Evolutionary conservation across 768 basidiomycete species (phyloP), one percentile per base, ranked within the genome.

Genomic region (Pisolithus tinctorius): DNA sequence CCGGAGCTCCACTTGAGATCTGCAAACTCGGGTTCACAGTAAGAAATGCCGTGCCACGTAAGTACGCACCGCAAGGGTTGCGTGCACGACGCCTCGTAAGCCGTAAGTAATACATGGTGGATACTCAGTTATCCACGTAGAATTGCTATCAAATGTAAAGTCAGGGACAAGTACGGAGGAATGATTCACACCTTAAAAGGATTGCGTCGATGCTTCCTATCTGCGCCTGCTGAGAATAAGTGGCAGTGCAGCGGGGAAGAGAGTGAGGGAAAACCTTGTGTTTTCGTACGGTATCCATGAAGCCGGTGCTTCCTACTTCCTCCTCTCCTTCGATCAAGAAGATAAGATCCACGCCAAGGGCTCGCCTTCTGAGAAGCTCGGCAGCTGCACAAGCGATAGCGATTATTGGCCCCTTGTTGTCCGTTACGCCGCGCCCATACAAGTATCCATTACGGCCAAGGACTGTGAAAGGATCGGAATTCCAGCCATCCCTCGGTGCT

Each of bases 261-360:
- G 31, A 43, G 49, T 11, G 14, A 4, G 43, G 30, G 40, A 52
- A 42, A 53, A 86, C 91, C 80, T 90, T 93, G 67, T 93, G 74
- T 50, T 74, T 77, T 50, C 71, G 60, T 9, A 97, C 86, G 2
- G 86, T 79, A n/a, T 88, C 81, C 37, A 72, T 77, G 61, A 99
- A 94, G 0, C 94, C 93, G 4, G 75, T 67, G 63, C 93, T 95
- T 1, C 95, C 95, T n/a, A 82, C 83, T 65, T 99, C 96, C 64
- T 96, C 96, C 64, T 98, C 95, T 0, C 96, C 96, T 69, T 99
- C 96, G 14, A 98, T 83, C 47, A 97, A 67, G 64, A 98, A 83
- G 5, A 97, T 83, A 1, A 99, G 65, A 62, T 99, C 96, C 0
- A 93, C 77, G 23, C 80, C 89, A 3, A 99, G 78, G 10, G 83